A percentile compares a stretch with the other conserved stretches of the same genome.
These are phyloP conservation scores for Nemania sp. DNA, from an alignment of 2,329 filamentous ascomycete genomes.

Conservation along the genomic window DNA sequence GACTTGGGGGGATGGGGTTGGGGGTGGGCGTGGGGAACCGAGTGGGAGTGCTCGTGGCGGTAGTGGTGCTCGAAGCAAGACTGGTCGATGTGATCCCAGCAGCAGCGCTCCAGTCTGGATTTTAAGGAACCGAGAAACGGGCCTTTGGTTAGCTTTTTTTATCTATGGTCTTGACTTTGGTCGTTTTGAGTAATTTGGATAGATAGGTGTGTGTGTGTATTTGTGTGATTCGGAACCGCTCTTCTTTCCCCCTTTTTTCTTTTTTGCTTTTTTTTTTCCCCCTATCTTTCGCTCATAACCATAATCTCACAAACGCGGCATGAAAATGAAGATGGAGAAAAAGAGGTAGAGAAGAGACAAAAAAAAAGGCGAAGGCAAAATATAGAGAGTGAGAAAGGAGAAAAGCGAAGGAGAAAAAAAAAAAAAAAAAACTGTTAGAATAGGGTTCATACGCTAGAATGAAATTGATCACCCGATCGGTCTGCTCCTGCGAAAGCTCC, in stretches of 20 bases:
- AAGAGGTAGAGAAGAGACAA: neutral
- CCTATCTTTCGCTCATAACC: neutral
- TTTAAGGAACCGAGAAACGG: neutral
- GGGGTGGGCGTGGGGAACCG: constrained; percentile 30
- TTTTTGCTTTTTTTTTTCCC: neutral
- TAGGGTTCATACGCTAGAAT: constrained; percentile 53
- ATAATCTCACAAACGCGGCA: neutral
- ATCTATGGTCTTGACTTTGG: neutral
- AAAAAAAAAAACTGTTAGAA: neutral
- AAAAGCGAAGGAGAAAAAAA: too few species aligned
- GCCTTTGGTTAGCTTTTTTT: constrained; percentile 7
- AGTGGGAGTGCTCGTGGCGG: too few species aligned
- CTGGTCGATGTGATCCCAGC: constrained; percentile 54
- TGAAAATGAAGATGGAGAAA: neutral
- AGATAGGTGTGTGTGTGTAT: neutral
- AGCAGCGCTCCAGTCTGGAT: constrained; percentile 55
- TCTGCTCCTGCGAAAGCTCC: constrained; percentile 45
- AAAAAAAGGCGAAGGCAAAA: neutral
- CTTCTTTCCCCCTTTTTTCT: neutral
- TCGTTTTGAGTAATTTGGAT: neutral
- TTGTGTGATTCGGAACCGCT: too few species aligned
- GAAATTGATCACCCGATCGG: constrained; percentile 56
- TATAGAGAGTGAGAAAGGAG: neutral
- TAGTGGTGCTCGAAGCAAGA: constrained; percentile 45
- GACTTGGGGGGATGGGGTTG: too few species aligned